Base-by-base conservation (phyloP, 2,329 filamentous ascomycete genomes). In the Seiridium unicorne region DNA sequence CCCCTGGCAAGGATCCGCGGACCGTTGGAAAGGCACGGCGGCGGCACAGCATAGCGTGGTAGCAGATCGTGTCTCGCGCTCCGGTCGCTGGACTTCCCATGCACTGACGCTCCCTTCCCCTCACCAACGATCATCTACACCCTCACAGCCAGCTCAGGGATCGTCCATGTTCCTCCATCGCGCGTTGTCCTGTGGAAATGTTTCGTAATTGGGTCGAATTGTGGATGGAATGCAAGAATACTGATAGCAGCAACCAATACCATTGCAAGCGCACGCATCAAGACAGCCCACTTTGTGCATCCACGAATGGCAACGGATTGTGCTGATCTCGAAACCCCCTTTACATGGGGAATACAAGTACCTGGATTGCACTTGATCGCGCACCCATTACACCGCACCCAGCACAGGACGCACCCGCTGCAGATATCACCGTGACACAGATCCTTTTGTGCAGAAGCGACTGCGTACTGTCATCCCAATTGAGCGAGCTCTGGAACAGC, bases 31-130 rank as follows among this genome's bases (percentile, higher is more conserved):
- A 8, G 38, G 38, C 38, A 42, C 7, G 38, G 38, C 7, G 13
- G 13, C 38, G 13, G 13, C 18, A 13, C 2, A 42, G 38, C 7
- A 42, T 42, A 65, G 63, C 51, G 51, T 62, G 66, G 67, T 67
- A 72, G 70, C 69, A 72, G 72, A 72, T 72, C 72, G 76, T 78
- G 77, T 77, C 74, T 78, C 71, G 40, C 54, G 54, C n/a, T 42
- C 38, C 53, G 68, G 69, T 68, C 63, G 11, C 44, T 31, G 26
- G 11, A 5, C 40, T 13, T 55, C 38, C 54, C 38, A 26, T 18
- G 40, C 55, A 31, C 44, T 34, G 26, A 44, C 6, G 40, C 26
- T 18, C 11, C 38, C 18, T 7, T 36, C 51, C 18, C 40, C 40
- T 44, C 38, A 11, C 38, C 31, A 53, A 32, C 32, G 6, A 9